Base-by-base conservation (phyloP, 257 asterid genomes). In the Nicotiana tomentosiformis region DNA sequence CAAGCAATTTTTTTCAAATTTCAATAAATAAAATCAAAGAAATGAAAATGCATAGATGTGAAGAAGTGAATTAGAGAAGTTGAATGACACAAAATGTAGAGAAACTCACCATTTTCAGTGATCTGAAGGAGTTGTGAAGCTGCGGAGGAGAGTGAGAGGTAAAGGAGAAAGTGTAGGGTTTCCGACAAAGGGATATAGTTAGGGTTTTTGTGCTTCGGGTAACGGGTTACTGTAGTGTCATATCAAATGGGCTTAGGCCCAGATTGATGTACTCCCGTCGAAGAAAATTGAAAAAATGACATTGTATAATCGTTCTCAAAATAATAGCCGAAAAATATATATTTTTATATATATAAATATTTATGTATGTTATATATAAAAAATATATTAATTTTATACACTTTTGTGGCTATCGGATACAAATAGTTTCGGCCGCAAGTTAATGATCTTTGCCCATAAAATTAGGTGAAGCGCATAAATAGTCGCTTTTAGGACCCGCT, bases 71-170 rank as follows among this genome's bases (percentile, higher is more conserved):
- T 3, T 46, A 16, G 15, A 51, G 3, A 32, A 14, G 16, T 46
- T 35, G 20, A 1, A 14, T 32, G 26, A 29, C 2, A 1, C n/a
- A 39, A 69, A 66, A 46, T 20, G 4, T 14, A 70, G 11, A 46
- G 5, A 76, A 16, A 81, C 66, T 81, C 79, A 84, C 87, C 87
- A 84, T 84, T 72, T 81, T 65, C 60, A 78, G 23, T 64, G 81
- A 72, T 60, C 17, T 80, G 61, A 56, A 61, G 77, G 26, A 26
- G 77, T 11, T 26, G 77, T 14, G 32, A 69, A 65, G 77, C 78
- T 81, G 32, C 3, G 79, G 29, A 3, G 7, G 3, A 23, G 20
- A 43, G 26, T 17, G 72, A 58, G 33, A 14, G 3, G 68, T 26
- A 29, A 78, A 78, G 55, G 43, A 35, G n/a, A 1, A 32, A 14